Evolutionary conservation across 2,329 filamentous ascomycete genomes (phyloP).

Genomic region (Lachnellula cervina): DNA sequence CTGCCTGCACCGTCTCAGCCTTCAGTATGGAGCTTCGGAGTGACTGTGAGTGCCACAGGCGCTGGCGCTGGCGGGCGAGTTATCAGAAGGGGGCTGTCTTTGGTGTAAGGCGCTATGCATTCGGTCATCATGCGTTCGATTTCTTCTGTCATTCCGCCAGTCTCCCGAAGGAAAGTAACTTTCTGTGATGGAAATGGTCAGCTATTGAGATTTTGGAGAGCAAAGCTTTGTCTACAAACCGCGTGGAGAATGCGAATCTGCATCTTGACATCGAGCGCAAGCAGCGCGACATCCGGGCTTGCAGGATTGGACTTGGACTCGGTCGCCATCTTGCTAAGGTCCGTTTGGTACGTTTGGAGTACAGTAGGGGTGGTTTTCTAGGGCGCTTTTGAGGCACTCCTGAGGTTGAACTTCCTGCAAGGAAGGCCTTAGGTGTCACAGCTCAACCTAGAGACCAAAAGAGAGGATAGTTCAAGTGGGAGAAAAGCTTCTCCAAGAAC

Average conservation of each 20-base stretch:
- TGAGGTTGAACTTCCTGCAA: no score
- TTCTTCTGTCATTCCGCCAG: conserved; percentile 1
- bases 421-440: no score
- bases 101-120: conserved; percentile 3
- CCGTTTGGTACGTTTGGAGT: not conserved
- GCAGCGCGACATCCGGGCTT: conserved; percentile 3
- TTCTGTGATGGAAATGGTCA: conserved; percentile 2
- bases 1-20: conserved; percentile 2
- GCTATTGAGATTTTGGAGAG: conserved; percentile 1
- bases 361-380: no score
- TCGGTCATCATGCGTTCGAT: conserved; percentile 7
- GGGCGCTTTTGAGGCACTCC: no score
- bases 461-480: no score
- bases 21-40: conserved; percentile 4
- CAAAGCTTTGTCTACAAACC: conserved; percentile 1
- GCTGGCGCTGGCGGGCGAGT: conserved; percentile 4
- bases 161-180: conserved; percentile 5
- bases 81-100: conserved; percentile 2
- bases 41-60: not conserved
- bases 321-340: not conserved
- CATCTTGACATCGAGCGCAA: conserved; percentile 4
- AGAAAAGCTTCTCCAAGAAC: no score
- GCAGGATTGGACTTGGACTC: not conserved
- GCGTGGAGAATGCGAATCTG: conserved; percentile 2
- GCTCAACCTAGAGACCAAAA: no score